phyloP scores from a whole-genome alignment of 495 filamentous ascomycete genomes.

The Trypethelium eluteriae region DNA sequence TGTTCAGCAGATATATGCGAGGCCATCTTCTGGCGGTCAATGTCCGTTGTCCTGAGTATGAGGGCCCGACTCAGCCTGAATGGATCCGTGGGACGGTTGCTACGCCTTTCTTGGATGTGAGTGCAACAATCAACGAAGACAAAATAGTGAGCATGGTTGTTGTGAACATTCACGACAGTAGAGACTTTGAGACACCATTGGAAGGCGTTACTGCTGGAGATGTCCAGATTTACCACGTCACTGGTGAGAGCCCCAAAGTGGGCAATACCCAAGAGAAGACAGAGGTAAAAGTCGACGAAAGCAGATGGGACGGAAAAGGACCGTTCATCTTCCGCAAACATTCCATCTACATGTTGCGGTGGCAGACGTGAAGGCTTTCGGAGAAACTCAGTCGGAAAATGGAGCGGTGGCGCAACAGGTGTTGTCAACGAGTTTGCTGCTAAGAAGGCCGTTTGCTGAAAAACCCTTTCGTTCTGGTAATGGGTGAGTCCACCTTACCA shows the following conservation, averaged over 20 bases:
- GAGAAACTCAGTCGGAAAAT: neutral
- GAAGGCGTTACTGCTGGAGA: slow-evolving; percentile 43
- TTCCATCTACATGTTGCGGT: slow-evolving; percentile 58
- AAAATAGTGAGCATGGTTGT: slow-evolving; percentile 58
- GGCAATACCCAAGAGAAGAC: slow-evolving; percentile 55
- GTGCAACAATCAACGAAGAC: slow-evolving; percentile 54
- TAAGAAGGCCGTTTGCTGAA: too few relatives aligned
- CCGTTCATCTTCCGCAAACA: slow-evolving; percentile 56
- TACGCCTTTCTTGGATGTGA: slow-evolving; percentile 64
- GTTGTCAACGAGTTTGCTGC: neutral
- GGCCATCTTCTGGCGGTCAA: slow-evolving; percentile 58
- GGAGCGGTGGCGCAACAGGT: neutral
- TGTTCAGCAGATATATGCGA: slow-evolving; percentile 68
- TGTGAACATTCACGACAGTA: slow-evolving; percentile 56
- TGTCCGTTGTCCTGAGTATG: slow-evolving; percentile 51
- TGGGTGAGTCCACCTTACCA: too few relatives aligned
- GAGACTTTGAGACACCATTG: slow-evolving; percentile 49
- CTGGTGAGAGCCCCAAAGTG: slow-evolving; percentile 45
- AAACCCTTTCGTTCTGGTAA: too few relatives aligned
- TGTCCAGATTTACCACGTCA: slow-evolving; percentile 53
- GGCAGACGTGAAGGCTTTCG: slow-evolving; percentile 43
- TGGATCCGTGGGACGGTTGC: slow-evolving; percentile 59
- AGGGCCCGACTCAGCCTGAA: slow-evolving; percentile 54
- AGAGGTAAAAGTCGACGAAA: slow-evolving; percentile 53
- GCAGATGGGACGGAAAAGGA: slow-evolving; percentile 52